A percentile compares a stretch with the other conserved stretches of the same genome.
phyloP scores from a whole-genome alignment of 768 basidiomycete species.

The Suillus fuscotomentosus region DNA sequence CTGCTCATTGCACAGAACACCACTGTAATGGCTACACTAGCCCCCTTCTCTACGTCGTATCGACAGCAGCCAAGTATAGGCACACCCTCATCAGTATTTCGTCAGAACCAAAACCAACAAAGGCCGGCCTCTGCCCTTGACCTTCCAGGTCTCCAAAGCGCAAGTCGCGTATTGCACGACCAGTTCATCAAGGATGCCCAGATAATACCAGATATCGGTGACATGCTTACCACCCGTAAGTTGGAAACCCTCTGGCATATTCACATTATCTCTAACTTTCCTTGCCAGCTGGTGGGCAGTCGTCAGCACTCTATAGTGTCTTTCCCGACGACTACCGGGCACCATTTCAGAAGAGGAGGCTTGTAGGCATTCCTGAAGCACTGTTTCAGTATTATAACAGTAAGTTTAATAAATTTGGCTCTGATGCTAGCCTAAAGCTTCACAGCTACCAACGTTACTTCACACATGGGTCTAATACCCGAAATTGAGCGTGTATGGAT shows the following conservation, averaged over 20 bases:
- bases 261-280: constrained; percentile 7
- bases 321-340: constrained; percentile 77
- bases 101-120: constrained; percentile 4
- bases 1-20: not conserved
- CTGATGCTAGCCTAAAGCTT: constrained; percentile 14
- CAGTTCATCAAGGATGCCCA: constrained; percentile 71
- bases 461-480: constrained; percentile 88
- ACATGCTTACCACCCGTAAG: constrained; percentile 62
- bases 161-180: constrained; percentile 66
- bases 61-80: not conserved
- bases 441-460: constrained; percentile 63
- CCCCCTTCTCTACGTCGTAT: constrained; percentile 10
- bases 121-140: constrained; percentile 43
- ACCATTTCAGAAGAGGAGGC: constrained; percentile 76
- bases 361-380: constrained; percentile 74
- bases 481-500: constrained; percentile 96
- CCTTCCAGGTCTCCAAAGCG: constrained; percentile 60
- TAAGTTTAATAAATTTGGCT: constrained; percentile 31
- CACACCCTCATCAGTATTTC: constrained; percentile 3
- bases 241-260: constrained; percentile 3
- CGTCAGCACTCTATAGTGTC: constrained; percentile 76
- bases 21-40: constrained; percentile 8
- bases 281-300: constrained; percentile 54
- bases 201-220: constrained; percentile 73
- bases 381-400: constrained; percentile 79